Conservation (phyloP, 1,284 basidiomycete species). For the Uromyces viciae-fabae region DNA sequence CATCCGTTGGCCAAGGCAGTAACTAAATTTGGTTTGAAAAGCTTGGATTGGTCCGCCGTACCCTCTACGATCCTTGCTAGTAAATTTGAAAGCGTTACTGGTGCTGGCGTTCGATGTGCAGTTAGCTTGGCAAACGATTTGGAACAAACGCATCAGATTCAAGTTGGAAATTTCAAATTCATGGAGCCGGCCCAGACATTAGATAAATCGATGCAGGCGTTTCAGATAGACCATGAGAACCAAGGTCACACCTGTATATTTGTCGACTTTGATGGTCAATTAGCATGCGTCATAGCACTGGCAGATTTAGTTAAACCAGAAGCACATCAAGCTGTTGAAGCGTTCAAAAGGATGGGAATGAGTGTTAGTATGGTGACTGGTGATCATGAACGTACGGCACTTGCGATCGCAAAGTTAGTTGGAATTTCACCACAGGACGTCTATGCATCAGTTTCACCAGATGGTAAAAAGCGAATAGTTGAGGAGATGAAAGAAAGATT, state of each 20-base stretch:
- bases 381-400: conserved; percentile 73
- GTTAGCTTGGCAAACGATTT: conserved; percentile 45
- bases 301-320: conserved; percentile 79
- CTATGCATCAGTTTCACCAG: conserved; percentile 83
- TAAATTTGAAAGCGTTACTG: conserved; percentile 79
- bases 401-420: conserved; percentile 78
- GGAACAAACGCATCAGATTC: background rate
- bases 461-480: conserved; percentile 81
- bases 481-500: conserved; percentile 70
- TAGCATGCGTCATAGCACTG: conserved; percentile 62
- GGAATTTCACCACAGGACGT: conserved; percentile 76
- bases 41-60: conserved; percentile 60
- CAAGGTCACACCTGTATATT: conserved; percentile 80
- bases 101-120: conserved; percentile 70
- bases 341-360: conserved; percentile 79
- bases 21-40: conserved; percentile 71
- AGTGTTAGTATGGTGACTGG: conserved; percentile 87
- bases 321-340: conserved; percentile 71
- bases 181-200: conserved; percentile 49
- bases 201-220: conserved; percentile 59
- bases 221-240: conserved; percentile 66
- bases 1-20: conserved; percentile 93
- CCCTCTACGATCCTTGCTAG: conserved; percentile 54
- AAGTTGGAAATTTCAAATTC: conserved; percentile 28
- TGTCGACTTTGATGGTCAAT: conserved; percentile 62